Percentiles rank a stretch among this genome's conserved stretches.
Conservation (phyloP, 306 rosid species). For the Gastrolobium villosum region DNA sequence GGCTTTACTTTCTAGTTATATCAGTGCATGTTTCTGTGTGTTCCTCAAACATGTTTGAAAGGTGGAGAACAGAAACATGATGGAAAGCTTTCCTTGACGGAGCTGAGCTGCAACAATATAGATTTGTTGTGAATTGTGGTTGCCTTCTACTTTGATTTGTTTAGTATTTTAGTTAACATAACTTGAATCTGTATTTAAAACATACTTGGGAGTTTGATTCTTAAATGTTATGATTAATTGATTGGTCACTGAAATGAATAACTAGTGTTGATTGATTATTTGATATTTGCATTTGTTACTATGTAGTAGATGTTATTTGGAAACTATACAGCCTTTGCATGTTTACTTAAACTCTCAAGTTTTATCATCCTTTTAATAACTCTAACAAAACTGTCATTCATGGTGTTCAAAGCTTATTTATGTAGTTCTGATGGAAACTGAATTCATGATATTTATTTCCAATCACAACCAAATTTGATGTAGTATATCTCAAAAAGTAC, state of each 20-base stretch:
- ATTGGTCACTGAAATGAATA: not conserved
- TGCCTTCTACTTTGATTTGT: not conserved
- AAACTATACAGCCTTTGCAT: not conserved
- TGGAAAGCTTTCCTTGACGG: too few relatives aligned
- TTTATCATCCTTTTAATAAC: not conserved
- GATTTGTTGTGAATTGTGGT: too few relatives aligned
- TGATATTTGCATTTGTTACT: not conserved
- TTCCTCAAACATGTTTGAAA: too few relatives aligned
- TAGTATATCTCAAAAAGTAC: not conserved
- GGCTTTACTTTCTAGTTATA: too few relatives aligned
- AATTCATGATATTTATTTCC: conserved; percentile 10
- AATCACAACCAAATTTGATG: too few relatives aligned
- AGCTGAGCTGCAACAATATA: too few relatives aligned
- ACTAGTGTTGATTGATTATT: not conserved
- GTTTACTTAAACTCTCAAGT: not conserved
- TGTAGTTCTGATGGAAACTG: not conserved
- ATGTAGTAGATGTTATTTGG: not conserved
- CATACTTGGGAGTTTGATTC: not conserved
- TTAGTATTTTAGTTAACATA: too few relatives aligned
- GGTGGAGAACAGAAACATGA: too few relatives aligned
- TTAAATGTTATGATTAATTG: not conserved
- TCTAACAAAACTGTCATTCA: not conserved
- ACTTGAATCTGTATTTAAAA: not conserved
- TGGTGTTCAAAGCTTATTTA: not conserved
- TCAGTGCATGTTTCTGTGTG: too few relatives aligned